A percentile compares a stretch with the other conserved stretches of the same genome.
Evolutionary conservation across 78 protist genomes (phyloP).

Genomic region (Creolimax fragrantissima): DNA sequence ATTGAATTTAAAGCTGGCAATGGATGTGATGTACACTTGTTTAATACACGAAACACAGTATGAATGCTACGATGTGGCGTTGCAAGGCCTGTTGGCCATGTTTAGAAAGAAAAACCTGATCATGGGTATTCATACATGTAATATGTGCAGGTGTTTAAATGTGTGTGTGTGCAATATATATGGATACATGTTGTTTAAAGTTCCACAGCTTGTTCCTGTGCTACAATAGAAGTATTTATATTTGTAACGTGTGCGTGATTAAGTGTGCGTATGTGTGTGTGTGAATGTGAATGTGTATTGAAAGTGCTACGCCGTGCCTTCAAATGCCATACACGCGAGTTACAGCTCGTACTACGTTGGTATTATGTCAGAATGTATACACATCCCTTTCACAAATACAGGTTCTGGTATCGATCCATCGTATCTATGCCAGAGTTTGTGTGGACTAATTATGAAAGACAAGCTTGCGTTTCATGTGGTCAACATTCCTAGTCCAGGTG

Average conservation of each 20-base stretch:
- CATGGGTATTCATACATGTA: not conserved
- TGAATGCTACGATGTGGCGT: not conserved
- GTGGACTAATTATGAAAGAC: not conserved
- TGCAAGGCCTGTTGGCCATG: not conserved
- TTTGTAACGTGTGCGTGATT: no score
- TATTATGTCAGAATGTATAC: no score
- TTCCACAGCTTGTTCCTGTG: no score
- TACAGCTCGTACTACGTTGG: no score
- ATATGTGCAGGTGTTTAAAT: no score
- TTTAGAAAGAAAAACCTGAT: not conserved
- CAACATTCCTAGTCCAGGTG: not conserved
- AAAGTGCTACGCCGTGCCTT: no score
- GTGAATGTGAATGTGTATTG: not conserved
- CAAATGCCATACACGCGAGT: no score
- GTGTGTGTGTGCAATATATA: no score
- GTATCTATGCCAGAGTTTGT: not conserved
- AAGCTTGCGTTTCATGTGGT: not conserved
- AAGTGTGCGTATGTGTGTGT: not conserved
- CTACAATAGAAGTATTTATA: no score
- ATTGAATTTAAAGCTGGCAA: not conserved
- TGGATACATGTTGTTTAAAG: no score
- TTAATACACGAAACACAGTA: not conserved
- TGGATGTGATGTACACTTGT: not conserved
- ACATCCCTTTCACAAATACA: not conserved
- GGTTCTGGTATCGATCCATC: not conserved